Base-by-base conservation (phyloP, 306 rosid genomes). In the Vigna reflexopilosa region DNA sequence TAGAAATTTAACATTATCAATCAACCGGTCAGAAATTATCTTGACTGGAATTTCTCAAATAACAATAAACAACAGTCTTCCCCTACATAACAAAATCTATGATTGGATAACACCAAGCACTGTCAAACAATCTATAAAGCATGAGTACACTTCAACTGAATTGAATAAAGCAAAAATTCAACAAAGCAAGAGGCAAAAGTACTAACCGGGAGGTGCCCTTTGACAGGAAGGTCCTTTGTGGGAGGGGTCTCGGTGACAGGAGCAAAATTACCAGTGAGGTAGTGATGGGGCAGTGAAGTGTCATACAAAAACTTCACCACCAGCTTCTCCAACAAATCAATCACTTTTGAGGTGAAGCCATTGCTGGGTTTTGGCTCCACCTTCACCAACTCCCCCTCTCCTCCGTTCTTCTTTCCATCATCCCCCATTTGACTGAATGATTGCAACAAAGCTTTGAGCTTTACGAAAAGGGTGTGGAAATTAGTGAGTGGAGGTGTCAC, bases 191-290 rank as follows among this genome's bases (percentile, higher is more conserved):
- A 52, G 30, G 5, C 12, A 63, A 55, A 42, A n/a, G 56, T 9
- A 87, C 88, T 70, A 76, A 95, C 99, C 67, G 99, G 99, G 15
- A 95, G 94, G 75, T 57, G 19, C 1, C 99, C 99, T 66, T 71
- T 77, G 14, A 95, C 87, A 19, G 68, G 79, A 32, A 95, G 98
- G 62, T 91, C 72, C 70, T 22, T 84, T n/a, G 85, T 80, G 11
- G 97, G 98, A 79, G 98, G 93, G 12, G 97, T 95, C 66, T 95
- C 98, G n/a, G n/a, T 45, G 11, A 90, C 88, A 22, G 99, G 98
- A 79, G 94, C 89, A 22, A 89, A 93, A 83, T 95, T 95, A 19
- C 93, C 94, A 40, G 89, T 14, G 70, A 95, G 97, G 85, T 90
- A 89, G 58, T 84, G 96, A 49, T 78, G 97, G 28, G 97, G 93